Conservation (phyloP, 106 monocot species). For the Dactylorhiza incarnata region DNA sequence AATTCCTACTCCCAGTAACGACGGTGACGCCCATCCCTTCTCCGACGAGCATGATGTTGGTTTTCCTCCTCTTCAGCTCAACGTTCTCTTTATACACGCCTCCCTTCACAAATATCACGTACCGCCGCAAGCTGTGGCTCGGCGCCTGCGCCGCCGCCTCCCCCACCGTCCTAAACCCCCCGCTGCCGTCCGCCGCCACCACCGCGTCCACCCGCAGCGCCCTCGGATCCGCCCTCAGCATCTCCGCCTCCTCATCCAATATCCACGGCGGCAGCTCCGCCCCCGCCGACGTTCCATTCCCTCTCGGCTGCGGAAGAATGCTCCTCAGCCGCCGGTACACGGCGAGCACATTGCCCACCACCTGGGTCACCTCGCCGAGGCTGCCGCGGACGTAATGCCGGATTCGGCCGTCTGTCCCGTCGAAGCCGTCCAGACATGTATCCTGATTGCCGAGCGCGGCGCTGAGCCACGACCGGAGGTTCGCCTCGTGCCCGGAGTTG, state of each 20-base stretch:
- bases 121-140: slow-evolving; percentile 37
- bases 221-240: slow-evolving; percentile 15
- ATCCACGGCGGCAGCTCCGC: slow-evolving; percentile 40
- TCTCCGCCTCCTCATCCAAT: slow-evolving; percentile 15
- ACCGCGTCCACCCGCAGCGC: slow-evolving; percentile 41
- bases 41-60: slow-evolving; percentile 64
- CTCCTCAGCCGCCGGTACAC: slow-evolving; percentile 48
- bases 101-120: slow-evolving; percentile 78
- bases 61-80: slow-evolving; percentile 84
- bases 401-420: slow-evolving; percentile 67
- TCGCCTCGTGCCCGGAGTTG: slow-evolving; percentile 26
- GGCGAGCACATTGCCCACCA: slow-evolving; percentile 56
- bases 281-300: background rate
- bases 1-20: slow-evolving; percentile 59
- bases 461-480: slow-evolving; percentile 71
- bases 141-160: slow-evolving; percentile 71
- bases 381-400: slow-evolving; percentile 24
- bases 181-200: slow-evolving; percentile 73
- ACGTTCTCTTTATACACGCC: slow-evolving; percentile 81
- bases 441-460: slow-evolving; percentile 85
- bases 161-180: slow-evolving; percentile 48
- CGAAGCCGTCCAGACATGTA: slow-evolving; percentile 88
- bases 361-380: slow-evolving; percentile 38
- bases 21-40: slow-evolving; percentile 76
- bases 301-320: slow-evolving; percentile 32